phyloP scores from a whole-genome alignment of 495 filamentous ascomycete genomes.

The Lepidopterella palustris region DNA sequence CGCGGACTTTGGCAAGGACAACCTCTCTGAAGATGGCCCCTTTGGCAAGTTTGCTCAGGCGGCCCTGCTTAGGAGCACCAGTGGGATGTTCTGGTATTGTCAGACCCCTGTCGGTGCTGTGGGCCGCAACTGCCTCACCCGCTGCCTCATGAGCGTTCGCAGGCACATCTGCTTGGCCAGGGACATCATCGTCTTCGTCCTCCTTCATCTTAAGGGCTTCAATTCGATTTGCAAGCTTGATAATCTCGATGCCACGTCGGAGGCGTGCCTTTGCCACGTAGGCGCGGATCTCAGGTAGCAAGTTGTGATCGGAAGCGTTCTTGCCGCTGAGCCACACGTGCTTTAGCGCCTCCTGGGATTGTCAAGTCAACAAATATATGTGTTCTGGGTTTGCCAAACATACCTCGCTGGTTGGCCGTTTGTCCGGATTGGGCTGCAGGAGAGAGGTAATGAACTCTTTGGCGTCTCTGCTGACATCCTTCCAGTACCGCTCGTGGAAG shows the following conservation, averaged over 20 bases:
- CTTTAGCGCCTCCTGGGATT: constrained; percentile 61
- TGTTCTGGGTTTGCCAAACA: constrained; percentile 9
- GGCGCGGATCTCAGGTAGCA: constrained; percentile 93
- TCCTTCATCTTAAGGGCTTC: constrained; percentile 94
- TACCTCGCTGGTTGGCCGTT: constrained; percentile 73
- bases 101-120: constrained; percentile 34
- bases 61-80: constrained; percentile 43
- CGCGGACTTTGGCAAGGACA: constrained; percentile 91
- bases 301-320: constrained; percentile 86
- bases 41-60: constrained; percentile 69
- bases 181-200: constrained; percentile 72
- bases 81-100: constrained; percentile 24
- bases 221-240: constrained; percentile 96
- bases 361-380: neutral
- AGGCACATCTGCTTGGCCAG: constrained; percentile 55
- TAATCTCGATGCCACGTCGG: constrained; percentile 88
- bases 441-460: constrained; percentile 88
- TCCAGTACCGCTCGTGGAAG: constrained; percentile 98
- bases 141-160: constrained; percentile 46
- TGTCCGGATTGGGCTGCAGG: constrained; percentile 69
- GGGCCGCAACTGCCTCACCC: constrained; percentile 33
- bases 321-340: constrained; percentile 89
- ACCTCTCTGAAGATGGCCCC: constrained; percentile 94
- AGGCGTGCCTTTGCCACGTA: constrained; percentile 89
- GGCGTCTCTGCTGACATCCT: constrained; percentile 90